These are phyloP conservation scores for Suhomyces choctaworum DNA, from an alignment of 1,139 yeast genomes.

Conservation along the genomic window DNA sequence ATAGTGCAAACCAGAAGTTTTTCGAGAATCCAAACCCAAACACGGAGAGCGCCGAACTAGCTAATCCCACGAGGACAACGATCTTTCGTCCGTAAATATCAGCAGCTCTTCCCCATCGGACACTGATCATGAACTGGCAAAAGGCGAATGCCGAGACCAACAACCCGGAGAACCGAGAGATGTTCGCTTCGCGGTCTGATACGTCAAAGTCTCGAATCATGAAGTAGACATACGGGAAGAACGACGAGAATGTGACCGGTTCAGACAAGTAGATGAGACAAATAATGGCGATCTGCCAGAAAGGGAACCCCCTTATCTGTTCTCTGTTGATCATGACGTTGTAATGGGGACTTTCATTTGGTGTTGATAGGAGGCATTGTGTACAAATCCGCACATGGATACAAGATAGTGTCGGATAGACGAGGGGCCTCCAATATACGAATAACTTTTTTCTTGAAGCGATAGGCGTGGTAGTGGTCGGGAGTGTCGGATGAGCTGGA, in stretches of 20 bases:
- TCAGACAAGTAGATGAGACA: constrained; percentile 37
- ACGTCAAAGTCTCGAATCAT: constrained; percentile 41
- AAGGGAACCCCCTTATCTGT: constrained; percentile 36
- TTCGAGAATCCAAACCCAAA: constrained; percentile 36
- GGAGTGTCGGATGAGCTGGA: too few species aligned
- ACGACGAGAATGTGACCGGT: constrained; percentile 42
- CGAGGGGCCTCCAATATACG: too few species aligned
- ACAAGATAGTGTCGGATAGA: too few species aligned
- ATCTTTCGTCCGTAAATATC: constrained; percentile 37
- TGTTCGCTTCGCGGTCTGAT: constrained; percentile 36
- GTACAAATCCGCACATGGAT: too few species aligned
- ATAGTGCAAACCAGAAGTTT: constrained; percentile 35
- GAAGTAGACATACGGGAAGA: constrained; percentile 41
- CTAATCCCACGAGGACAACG: constrained; percentile 31
- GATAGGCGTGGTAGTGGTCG: too few species aligned
- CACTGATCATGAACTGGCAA: constrained; percentile 37
- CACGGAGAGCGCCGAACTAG: constrained; percentile 33
- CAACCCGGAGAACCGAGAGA: constrained; percentile 39
- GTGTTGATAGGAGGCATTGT: too few species aligned
- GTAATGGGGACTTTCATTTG: too few species aligned
- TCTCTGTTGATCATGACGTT: constrained; percentile 18
- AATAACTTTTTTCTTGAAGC: too few species aligned
- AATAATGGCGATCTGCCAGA: constrained; percentile 35
- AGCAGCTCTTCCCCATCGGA: constrained; percentile 38
- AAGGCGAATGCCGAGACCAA: constrained; percentile 41